Evolutionary conservation across 2,329 filamentous ascomycete genomes (phyloP).

Genomic region (Neofusicoccum ribis): DNA sequence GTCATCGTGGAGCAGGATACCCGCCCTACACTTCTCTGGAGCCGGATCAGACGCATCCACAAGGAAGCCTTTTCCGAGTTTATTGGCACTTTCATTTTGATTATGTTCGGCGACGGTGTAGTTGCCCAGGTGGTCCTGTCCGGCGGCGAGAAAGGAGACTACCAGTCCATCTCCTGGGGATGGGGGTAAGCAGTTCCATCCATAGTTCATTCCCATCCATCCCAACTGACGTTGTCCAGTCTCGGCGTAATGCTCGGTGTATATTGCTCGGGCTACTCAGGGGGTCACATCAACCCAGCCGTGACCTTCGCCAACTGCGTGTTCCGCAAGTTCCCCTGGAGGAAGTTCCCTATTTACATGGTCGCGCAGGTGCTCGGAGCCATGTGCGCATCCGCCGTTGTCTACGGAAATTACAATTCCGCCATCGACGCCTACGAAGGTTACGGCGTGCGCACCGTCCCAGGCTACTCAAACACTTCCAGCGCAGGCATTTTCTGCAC

Average conservation of each 20-base stretch:
- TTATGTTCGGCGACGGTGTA: constrained; percentile 70
- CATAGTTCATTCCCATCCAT: neutral
- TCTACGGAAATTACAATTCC: constrained; percentile 46
- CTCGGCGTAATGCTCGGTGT: constrained; percentile 44
- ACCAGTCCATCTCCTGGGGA: constrained; percentile 30
- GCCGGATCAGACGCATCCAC: constrained; percentile 34
- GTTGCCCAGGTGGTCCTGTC: constrained; percentile 67
- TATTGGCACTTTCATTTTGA: constrained; percentile 66
- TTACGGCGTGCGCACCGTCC: constrained; percentile 32
- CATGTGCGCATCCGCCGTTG: constrained; percentile 50
- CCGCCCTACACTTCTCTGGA: constrained; percentile 30
- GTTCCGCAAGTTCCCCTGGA: constrained; percentile 62
- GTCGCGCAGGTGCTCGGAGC: constrained; percentile 55
- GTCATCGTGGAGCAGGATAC: neutral
- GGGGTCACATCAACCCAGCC: constrained; percentile 61
- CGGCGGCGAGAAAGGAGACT: constrained; percentile 28
- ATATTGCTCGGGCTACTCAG: constrained; percentile 61
- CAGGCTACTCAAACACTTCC: constrained; percentile 49
- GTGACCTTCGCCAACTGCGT: constrained; percentile 48
- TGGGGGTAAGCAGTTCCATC: constrained; percentile 27
- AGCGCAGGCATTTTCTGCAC: constrained; percentile 70
- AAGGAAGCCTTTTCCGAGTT: constrained; percentile 66
- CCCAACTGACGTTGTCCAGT: neutral
- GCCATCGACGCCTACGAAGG: constrained; percentile 56
- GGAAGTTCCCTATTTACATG: constrained; percentile 53